Evolutionary conservation across 176 grass and related monocot genomes (phyloP), one percentile per base, ranked within the genome.

Genomic region (Carex scoparia): DNA sequence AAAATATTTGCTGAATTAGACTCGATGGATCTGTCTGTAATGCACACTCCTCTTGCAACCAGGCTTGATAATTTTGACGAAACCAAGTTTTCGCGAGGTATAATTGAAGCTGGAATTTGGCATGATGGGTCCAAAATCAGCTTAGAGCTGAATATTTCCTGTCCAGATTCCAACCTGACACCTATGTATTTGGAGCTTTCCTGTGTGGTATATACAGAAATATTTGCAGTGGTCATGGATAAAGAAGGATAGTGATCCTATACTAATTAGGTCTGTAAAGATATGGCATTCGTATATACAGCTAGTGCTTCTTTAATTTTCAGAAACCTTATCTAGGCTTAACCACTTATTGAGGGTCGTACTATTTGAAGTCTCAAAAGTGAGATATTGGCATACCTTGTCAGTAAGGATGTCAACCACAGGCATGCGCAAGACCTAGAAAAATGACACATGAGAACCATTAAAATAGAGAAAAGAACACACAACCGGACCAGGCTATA

Each of bases 361-460:
- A 55, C 11, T 46, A 78, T 78, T 49, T 18, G 6, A 57, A 78
- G 51, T 78, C 27, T 33, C 74, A 78, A 4, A 4, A 33, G 10
- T 32, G 56, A 30, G 55, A 30, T 60, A 68, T 53, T 64, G 59
- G 5, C 63, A 61, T 91, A 97, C 95, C 92, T 93, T 81, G 79
- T 98, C 91, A 69, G 90, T 55, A 81, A 98, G 91, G 81, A 94
- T 51, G 63, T 89, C 86, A 86, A 80, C 10, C 8, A 94, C 86
- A 83, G 91, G 93, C 92, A 98, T 98, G 60, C 91, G 85, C 91
- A 98, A 83, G 51, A 94, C 95, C 95, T 94, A 84, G 79, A 89
- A 55, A 84, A 61, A 84, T 79, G 6, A 86, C 61, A 81, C 40
- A 85, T 82, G 28, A 78, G 13, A 56, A 77, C 5, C 12, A 32